Percentiles rank a stretch among this genome's conserved stretches.
Conservation (phyloP, 805 yeast genomes). For the Candida sithepensis region DNA sequence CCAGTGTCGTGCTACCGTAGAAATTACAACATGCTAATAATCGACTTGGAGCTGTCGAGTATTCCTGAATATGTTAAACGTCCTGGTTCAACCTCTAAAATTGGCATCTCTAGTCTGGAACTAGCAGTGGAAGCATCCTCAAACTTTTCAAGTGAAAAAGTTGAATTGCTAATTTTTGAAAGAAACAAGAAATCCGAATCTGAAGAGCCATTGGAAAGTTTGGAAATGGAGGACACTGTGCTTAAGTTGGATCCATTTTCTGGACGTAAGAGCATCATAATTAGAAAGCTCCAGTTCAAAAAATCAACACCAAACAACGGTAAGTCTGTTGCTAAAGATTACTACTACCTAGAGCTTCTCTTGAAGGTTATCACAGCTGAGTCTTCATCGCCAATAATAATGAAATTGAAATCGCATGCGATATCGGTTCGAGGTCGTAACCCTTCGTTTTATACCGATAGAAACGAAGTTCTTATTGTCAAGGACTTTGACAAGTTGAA, state of each 20-base stretch:
- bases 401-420: constrained; percentile 34
- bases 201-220: background rate
- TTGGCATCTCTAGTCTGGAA: constrained; percentile 6
- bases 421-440: constrained; percentile 59
- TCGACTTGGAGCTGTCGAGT: constrained; percentile 7
- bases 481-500: constrained; percentile 10
- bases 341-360: constrained; percentile 34
- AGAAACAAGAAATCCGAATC: background rate
- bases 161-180: constrained; percentile 8
- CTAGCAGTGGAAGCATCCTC: constrained; percentile 10
- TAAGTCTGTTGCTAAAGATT: constrained; percentile 41
- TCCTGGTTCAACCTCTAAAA: background rate
- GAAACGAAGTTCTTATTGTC: constrained; percentile 44
- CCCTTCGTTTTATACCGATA: constrained; percentile 55
- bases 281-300: constrained; percentile 44
- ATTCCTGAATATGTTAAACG: constrained; percentile 4
- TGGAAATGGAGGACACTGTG: background rate
- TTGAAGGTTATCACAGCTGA: constrained; percentile 5
- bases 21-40: constrained; percentile 12
- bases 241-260: constrained; percentile 7
- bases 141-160: constrained; percentile 12
- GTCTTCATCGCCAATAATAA: background rate
- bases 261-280: constrained; percentile 20
- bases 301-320: constrained; percentile 53
- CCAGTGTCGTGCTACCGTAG: constrained; percentile 24